These are phyloP conservation scores for Aspergillus quadrilineatus DNA, from an alignment of 2,329 filamentous ascomycete species.

Conservation along the genomic window DNA sequence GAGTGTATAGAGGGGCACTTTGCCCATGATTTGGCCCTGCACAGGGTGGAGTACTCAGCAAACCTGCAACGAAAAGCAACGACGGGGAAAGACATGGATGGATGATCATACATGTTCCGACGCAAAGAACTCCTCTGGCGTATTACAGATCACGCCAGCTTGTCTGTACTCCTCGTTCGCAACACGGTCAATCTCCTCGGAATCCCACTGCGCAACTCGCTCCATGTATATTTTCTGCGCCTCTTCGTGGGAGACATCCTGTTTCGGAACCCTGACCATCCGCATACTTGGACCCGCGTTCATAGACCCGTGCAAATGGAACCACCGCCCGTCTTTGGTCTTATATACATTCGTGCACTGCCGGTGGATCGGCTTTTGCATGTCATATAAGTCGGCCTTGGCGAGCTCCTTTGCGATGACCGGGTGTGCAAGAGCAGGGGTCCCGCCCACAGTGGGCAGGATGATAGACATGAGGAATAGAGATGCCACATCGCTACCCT, in stretches of 20 bases:
- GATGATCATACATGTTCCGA: neutral
- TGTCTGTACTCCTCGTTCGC: constrained; percentile 10
- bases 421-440: neutral
- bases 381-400: neutral
- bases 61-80: neutral
- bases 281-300: neutral
- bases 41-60: neutral
- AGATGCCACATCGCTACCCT: neutral
- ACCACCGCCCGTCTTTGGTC: constrained; percentile 18
- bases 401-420: neutral
- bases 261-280: neutral
- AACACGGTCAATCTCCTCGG: neutral
- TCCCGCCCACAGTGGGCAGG: neutral
- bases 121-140: constrained; percentile 9
- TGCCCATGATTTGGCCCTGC: neutral
- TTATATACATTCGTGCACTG: constrained; percentile 13
- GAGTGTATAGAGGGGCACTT: neutral
- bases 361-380: neutral
- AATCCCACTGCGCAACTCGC: neutral
- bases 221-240: neutral
- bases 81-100: neutral
- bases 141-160: constrained; percentile 11
- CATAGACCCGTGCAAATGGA: constrained; percentile 14
- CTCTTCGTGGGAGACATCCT: neutral
- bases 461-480: neutral